Evolutionary conservation across 176 grass and related monocot species (phyloP).

Genomic region (Hyparrhenia diplandra): DNA sequence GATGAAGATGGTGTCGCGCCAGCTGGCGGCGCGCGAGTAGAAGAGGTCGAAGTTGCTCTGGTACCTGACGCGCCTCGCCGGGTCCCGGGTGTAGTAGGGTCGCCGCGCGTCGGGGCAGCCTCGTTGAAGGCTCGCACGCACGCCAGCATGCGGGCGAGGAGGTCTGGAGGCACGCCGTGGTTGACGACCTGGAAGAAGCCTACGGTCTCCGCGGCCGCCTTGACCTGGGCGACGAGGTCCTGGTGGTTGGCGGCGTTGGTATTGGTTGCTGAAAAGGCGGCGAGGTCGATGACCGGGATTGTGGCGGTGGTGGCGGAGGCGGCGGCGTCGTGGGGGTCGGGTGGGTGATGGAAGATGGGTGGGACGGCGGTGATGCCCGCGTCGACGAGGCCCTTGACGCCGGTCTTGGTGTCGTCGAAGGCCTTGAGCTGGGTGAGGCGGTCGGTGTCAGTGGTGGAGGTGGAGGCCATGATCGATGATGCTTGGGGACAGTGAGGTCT

Average conservation of each 20-base stretch:
- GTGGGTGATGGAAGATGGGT: slow-evolving; percentile 19
- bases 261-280: not conserved
- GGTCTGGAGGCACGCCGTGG: slow-evolving; percentile 24
- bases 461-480: not conserved
- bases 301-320: not conserved
- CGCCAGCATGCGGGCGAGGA: slow-evolving; percentile 38
- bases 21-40: slow-evolving; percentile 36
- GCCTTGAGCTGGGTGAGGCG: not conserved
- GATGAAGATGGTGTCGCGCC: slow-evolving; percentile 49
- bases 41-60: slow-evolving; percentile 51
- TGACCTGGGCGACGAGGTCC: not conserved
- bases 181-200: slow-evolving; percentile 67
- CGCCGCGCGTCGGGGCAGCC: slow-evolving; percentile 18
- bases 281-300: slow-evolving; percentile 57
- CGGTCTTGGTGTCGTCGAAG: not conserved
- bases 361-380: slow-evolving; percentile 1
- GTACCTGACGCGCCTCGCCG: slow-evolving; percentile 9
- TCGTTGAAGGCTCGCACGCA: slow-evolving; percentile 40
- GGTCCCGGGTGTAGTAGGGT: slow-evolving; percentile 51
- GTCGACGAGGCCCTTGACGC: slow-evolving; percentile 12
- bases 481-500: not conserved
- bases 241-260: not conserved
- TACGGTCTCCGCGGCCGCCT: slow-evolving; percentile 19
- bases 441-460: not conserved
- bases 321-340: not conserved